A percentile compares a stretch with the other conserved stretches of the same genome.
Conservation (phyloP, 1,139 yeast genomes). For the Blastobotrys apis region DNA sequence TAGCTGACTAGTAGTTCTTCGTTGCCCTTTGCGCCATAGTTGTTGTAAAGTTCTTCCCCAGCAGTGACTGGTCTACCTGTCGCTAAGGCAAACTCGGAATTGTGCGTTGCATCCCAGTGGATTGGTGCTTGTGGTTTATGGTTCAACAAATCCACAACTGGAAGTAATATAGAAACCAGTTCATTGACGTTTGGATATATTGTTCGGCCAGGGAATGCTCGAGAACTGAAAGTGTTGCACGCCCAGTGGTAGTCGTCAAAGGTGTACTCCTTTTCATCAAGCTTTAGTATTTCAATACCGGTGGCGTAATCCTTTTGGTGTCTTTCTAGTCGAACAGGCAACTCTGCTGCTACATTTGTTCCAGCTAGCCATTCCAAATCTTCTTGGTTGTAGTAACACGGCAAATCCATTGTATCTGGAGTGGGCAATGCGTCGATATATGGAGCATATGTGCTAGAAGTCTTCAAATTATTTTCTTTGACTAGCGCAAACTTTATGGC, state of each 20-base stretch:
- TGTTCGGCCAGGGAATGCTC: constrained; percentile 66
- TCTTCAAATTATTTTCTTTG: constrained; percentile 18
- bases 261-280: constrained; percentile 14
- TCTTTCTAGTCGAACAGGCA: constrained; percentile 23
- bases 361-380: constrained; percentile 55
- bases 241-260: constrained; percentile 65
- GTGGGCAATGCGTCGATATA: constrained; percentile 61
- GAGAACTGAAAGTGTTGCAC: constrained; percentile 59
- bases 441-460: constrained; percentile 35
- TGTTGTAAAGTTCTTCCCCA: constrained; percentile 61
- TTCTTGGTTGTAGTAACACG: constrained; percentile 56
- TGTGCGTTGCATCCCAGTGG: constrained; percentile 49
- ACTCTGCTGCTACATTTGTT: constrained; percentile 48
- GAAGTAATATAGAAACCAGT: constrained; percentile 50
- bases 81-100: constrained; percentile 29
- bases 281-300: constrained; percentile 14
- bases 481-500: constrained; percentile 27
- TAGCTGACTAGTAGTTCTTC: constrained; percentile 58
- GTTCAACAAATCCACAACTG: constrained; percentile 73
- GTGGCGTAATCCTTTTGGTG: constrained; percentile 34
- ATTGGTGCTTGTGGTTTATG: constrained; percentile 63
- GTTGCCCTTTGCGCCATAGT: constrained; percentile 84
- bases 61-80: constrained; percentile 23
- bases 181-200: constrained; percentile 35
- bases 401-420: constrained; percentile 47